Evolutionary conservation across 805 yeast genomes (phyloP), one percentile per base, ranked within the genome.

Genomic region (Metschnikowia reukaufii): DNA sequence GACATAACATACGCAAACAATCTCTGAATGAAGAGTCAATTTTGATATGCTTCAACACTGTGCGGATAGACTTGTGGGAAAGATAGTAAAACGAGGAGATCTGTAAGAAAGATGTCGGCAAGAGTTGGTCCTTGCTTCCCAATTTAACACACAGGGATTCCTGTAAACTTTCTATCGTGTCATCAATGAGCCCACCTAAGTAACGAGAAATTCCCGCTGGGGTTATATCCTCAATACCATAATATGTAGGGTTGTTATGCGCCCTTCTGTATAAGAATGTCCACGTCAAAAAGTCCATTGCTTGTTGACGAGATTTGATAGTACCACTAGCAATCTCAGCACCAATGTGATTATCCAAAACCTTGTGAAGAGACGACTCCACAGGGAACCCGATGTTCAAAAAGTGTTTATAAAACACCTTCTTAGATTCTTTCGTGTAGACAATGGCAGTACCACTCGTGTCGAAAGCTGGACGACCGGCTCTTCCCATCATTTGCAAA

Each of bases 1-100:
- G 77, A 41, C 85, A 79, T 50, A 73, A 64, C 62, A 81, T 68
- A 49, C 71, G 67, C 66, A 94, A 62, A 72, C 91, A 78, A 43
- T 82, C 79, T 62, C 90, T 68, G 57, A 86, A 82, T 4, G 76
- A 30, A 8, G 53, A 49, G n/a, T 39, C 43, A 1, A 38, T 17
- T 9, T 41, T 45, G 31, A 52, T 35, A 4, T 44, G 45, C 10
- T 47, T 34, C 20, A 56, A 49, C 15, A 49, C 54, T 47, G 77
- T 79, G 48, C 97, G 74, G 51, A 94, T 80, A 0, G 98, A 91
- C 63, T 82, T 82, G 66, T 94, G 98, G 1, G 97, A 89, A 58
- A 94, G 74, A 70, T 94, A 94, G 66, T 94, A 94, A 67, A 86
- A 94, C 1, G 97, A 89, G 1, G 96, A 79, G 34, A 94, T 88